Conservation (phyloP, 495 filamentous ascomycete species). For the Talaromyces trachyspermus region DNA sequence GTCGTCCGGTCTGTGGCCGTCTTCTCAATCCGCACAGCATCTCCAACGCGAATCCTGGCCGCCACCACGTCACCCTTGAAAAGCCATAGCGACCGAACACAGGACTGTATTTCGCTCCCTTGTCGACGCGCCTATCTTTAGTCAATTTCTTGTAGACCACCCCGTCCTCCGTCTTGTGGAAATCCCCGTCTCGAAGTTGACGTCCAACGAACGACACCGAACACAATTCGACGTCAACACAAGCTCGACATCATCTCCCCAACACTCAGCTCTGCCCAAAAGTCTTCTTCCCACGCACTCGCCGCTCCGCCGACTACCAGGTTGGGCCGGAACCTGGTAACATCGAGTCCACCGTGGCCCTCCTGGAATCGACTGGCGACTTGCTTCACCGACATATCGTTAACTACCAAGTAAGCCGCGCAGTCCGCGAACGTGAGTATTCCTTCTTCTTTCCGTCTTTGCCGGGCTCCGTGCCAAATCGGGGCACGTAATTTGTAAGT, state of each 20-base stretch:
- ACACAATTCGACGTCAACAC: constrained; percentile 70
- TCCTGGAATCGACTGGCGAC: constrained; percentile 53
- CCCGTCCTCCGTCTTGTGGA: constrained; percentile 55
- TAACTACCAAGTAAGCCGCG: constrained; percentile 68
- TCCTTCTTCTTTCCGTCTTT: constrained; percentile 18
- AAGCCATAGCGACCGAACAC: constrained; percentile 83
- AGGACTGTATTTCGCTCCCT: constrained; percentile 64
- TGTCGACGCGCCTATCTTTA: constrained; percentile 71
- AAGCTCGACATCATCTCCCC: constrained; percentile 30
- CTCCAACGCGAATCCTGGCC: constrained; percentile 53
- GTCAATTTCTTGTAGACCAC: constrained; percentile 67
- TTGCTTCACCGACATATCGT: constrained; percentile 58
- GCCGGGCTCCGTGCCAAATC: not conserved
- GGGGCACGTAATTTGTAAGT: constrained; percentile 30
- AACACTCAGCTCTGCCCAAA: constrained; percentile 63
- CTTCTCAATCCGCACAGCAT: constrained; percentile 57
- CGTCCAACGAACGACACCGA: constrained; percentile 73
- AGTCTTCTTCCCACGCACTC: constrained; percentile 74
- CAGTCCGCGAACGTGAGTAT: constrained; percentile 73
- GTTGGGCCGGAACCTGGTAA: constrained; percentile 81
- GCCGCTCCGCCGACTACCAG: constrained; percentile 60
- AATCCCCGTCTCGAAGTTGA: constrained; percentile 74
- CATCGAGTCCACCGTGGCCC: constrained; percentile 48
- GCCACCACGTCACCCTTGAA: constrained; percentile 28
- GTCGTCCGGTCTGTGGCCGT: constrained; percentile 50